Evolutionary conservation across 352 stramenopile species (phyloP).

Genomic region (Globisporangium orthogonon): DNA sequence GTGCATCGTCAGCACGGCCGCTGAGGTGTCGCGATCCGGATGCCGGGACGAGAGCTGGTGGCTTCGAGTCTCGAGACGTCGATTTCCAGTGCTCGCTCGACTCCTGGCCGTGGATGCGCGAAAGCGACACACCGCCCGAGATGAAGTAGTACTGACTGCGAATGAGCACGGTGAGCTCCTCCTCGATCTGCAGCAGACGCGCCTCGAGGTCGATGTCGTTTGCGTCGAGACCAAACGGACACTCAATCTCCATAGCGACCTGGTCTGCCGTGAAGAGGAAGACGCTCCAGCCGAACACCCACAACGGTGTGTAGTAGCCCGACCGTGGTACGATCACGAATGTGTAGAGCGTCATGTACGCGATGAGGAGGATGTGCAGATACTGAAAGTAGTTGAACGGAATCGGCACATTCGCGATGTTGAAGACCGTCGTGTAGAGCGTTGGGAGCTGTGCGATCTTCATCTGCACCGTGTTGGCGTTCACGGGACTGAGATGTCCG

Average conservation of each 20-base stretch:
- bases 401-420: conserved; percentile 81
- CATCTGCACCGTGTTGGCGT: conserved; percentile 51
- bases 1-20: not conserved
- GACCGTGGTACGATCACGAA: conserved; percentile 79
- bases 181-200: conserved; percentile 66
- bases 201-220: conserved; percentile 82
- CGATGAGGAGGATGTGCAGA: conserved; percentile 55
- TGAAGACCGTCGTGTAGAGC: conserved; percentile 79
- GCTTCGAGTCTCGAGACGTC: not conserved
- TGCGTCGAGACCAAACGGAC: conserved; percentile 66
- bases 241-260: conserved; percentile 82
- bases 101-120: conserved; percentile 7
- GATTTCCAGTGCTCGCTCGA: conserved; percentile 3
- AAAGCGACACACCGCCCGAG: conserved; percentile 32
- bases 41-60: not conserved
- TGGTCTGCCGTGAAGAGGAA: conserved; percentile 82
- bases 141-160: conserved; percentile 82
- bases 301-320: conserved; percentile 64
- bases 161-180: conserved; percentile 75
- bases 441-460: conserved; percentile 63
- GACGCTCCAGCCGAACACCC: conserved; percentile 75
- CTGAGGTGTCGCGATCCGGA: not conserved
- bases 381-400: conserved; percentile 88
- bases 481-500: conserved; percentile 46
- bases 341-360: conserved; percentile 79